Evolutionary conservation across 257 asterid genomes (phyloP), one percentile per base, ranked within the genome.

Genomic region (Ligustrum vulgare): DNA sequence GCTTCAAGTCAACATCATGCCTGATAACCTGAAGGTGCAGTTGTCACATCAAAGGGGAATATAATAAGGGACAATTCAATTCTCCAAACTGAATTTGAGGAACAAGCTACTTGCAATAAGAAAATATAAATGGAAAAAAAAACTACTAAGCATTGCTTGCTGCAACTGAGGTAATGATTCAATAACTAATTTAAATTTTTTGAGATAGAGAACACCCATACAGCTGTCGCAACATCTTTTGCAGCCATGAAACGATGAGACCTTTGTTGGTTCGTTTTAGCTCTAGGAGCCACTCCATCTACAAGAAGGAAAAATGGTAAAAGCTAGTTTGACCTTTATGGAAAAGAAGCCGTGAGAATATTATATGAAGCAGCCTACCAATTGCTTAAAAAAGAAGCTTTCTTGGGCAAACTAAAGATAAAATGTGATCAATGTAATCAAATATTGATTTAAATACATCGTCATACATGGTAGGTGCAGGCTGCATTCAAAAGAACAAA

Each of bases 251-350:
- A 94, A 72, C 99, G 98, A 58, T 97, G 91, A 70, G 98, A 75
- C 39, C 99, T 87, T 84, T 94, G 99, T 86, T 94, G 99, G 85
- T 94, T 94, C 99, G 92, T 94, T 86, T 94, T 94, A 75, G 99
- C 98, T 83, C 98, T 89, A 10, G 99, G 99, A 81, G 99, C 99
- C 85, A 94, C 99, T 72, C 98, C 99, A 86, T 94, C 99, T 94
- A 80, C 51, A 76, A 45, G 80, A 77, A 23, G 60, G 68, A 75
- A 72, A 70, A 70, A 66, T 34, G 69, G 10, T 62, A 67, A 72
- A 75, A 32, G 47, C 76, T 65, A 49, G 49, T 49, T 37, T 49
- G 35, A 73, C 67, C 72, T 73, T 64, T 75, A 15, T 41, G 16
- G 69, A 65, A 58, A 28, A 62, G 39, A 63, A 69, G 35, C 34